Evolutionary conservation across 805 yeast species (phyloP).

Genomic region (Wickerhamiella musiphila): DNA sequence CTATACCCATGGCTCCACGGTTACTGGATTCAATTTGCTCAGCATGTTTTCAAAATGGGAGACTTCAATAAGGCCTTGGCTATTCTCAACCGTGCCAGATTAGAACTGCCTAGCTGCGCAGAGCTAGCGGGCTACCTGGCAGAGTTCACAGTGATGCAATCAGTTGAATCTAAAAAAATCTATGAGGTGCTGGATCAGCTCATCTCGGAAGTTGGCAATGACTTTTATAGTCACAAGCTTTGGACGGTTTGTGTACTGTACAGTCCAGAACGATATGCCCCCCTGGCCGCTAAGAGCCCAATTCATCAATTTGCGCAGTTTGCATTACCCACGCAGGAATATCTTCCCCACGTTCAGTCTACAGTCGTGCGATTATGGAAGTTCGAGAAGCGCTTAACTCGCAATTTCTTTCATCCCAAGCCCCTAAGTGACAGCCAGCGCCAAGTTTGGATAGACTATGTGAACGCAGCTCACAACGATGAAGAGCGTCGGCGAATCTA

Average conservation of each 20-base stretch:
- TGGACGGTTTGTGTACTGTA: constrained; percentile 75
- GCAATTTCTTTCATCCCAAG: constrained; percentile 37
- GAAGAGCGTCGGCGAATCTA: constrained; percentile 30
- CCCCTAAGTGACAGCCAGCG: constrained; percentile 29
- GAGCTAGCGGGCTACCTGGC: constrained; percentile 25
- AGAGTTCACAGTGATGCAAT: constrained; percentile 19
- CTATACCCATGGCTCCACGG: constrained; percentile 25
- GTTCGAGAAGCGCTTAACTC: constrained; percentile 45
- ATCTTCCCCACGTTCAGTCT: constrained; percentile 37
- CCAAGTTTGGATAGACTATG: constrained; percentile 43
- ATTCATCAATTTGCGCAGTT: constrained; percentile 59
- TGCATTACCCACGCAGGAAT: constrained; percentile 19
- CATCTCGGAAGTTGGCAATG: constrained; percentile 36
- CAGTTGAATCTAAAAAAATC: constrained; percentile 11
- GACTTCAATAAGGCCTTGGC: constrained; percentile 18
- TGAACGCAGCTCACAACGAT: constrained; percentile 27
- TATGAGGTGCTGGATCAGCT: constrained; percentile 30
- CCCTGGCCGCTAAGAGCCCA: constrained; percentile 1
- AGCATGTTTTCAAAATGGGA: constrained; percentile 21
- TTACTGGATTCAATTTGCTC: constrained; percentile 27
- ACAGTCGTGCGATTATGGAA: too few relatives aligned
- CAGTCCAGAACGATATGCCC: too few relatives aligned
- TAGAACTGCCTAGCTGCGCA: constrained; percentile 18
- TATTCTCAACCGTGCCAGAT: constrained; percentile 22
- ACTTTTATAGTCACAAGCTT: constrained; percentile 59